Base-by-base conservation (phyloP, 2,329 filamentous ascomycete species). In the Fusarium caatingaense region DNA sequence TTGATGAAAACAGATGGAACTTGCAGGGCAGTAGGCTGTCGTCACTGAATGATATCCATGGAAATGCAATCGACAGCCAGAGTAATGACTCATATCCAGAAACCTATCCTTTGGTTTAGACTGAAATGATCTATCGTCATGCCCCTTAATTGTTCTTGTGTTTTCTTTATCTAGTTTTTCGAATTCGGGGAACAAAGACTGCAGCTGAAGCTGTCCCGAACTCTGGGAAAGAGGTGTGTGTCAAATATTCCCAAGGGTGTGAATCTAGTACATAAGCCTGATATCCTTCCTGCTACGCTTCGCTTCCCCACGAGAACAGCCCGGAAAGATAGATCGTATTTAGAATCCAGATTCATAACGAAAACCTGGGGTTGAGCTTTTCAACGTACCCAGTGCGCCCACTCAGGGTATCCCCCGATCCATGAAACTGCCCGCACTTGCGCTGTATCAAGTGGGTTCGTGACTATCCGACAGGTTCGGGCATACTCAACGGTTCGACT, bases 281-380 rank as follows among this genome's bases (percentile, higher is more conserved):
- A 49, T 18, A 68, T 56, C 49, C n/a, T 54, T 47, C 58, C 51
- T 37, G 45, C 27, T 37, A 15, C 47, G 66, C 56, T 62, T 73
- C 47, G 66, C 56, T 62, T 73, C 61, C 63, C 66, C 56, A 69
- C 68, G 64, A 72, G 56, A 66, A 72, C 60, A 48, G 44, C 47
- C 62, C 61, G 56, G 61, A 56, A 62, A 67, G 68, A 42, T 21
- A 58, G 30, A 63, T 46, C 42, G 49, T 59, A 18, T 34, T 49
- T 58, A 49, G 64, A 59, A 64, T 47, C 59, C 44, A 57, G 54
- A 46, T 54, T 46, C 34, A 27, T 23, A 23, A 61, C 44, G 23
- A 55, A 65, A 44, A 61, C 65, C 63, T 56, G 58, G 64, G 63
- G 44, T 58, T 30, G 18, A 37, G 37, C 23, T 34, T 60, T 60